Evolutionary conservation across 495 filamentous ascomycete genomes (phyloP), one percentile per base, ranked within the genome.

Genomic region (Xylaria acuta): DNA sequence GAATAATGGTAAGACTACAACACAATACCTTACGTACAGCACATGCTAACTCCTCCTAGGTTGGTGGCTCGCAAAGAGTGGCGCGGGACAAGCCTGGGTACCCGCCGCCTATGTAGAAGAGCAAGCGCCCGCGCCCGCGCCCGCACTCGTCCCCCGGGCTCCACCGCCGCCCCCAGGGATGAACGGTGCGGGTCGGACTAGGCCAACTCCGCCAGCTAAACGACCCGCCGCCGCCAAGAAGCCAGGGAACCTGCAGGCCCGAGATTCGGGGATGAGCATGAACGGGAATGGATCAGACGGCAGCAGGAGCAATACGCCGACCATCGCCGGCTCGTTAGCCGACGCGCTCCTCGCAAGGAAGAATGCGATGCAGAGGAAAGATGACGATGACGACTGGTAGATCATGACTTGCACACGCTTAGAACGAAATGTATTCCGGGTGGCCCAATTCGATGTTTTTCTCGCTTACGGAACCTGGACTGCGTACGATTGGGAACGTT

Each of bases 51-150:
- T 43, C 41, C 72, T 76, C 56, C 38, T 54, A 97, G 95, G 95
- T 56, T 98, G 97, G 97, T 98, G 95, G 94, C 86, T 97, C 49
- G 95, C 90, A 66, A 94, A 93, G 82, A 91, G 89, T 71, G 81
- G 84, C 3, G 84, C 83, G 8, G 87, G 87, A 25, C 92, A 97
- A 82, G 97, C 94, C 51, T 99, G 96, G 96, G 90, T 94, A 0
- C 96, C 96, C 0, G 92, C 95, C 30, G 92, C 95, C 41, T 99
- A 98, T 76, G 90, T 99, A 8, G 91, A 97, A 79, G 94, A 97
- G 82, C 88, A 92, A 43, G 80, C 90, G 18, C 89, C 88, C 1
- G 78, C 90, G 18, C 89, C 88, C 1, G 78, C 82, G 6, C 80
- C 84, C 12, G 90, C 92, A 1, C 84, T 87, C 1, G 87, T 89